These are phyloP conservation scores for Fusarium acutatum DNA, from an alignment of 2,329 filamentous ascomycete species.

Conservation along the genomic window DNA sequence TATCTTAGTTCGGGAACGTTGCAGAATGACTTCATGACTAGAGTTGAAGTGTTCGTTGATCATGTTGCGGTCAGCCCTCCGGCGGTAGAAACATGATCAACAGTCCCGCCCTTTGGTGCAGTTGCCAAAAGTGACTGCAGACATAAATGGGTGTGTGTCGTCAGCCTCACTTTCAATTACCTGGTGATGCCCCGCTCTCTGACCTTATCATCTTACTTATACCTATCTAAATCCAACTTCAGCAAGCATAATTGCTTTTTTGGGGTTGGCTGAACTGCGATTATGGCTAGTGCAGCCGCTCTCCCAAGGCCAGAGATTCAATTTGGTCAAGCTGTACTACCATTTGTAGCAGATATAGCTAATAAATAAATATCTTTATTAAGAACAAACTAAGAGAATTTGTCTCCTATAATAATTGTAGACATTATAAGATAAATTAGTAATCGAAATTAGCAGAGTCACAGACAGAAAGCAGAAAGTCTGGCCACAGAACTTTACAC, in stretches of 20 bases:
- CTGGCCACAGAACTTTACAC: too few relatives aligned
- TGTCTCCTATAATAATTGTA: background rate
- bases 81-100: background rate
- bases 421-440: too few relatives aligned
- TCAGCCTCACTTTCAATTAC: background rate
- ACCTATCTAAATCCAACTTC: background rate
- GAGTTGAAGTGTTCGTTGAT: background rate
- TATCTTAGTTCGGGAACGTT: background rate
- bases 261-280: fast-evolving
- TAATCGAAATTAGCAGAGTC: too few relatives aligned
- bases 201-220: background rate
- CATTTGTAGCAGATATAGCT: background rate
- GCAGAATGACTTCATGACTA: background rate
- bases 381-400: fast-evolving
- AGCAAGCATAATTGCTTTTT: background rate
- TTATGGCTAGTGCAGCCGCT: background rate
- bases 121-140: background rate
- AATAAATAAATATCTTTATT: background rate
- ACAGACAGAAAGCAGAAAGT: too few relatives aligned
- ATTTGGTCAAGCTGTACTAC: background rate
- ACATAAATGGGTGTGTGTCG: background rate
- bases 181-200: background rate
- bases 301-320: background rate
- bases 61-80: background rate
- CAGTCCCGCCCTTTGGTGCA: background rate